A percentile compares a stretch with the other conserved stretches of the same genome.
Evolutionary conservation across 768 basidiomycete genomes (phyloP).

Genomic region (Pisolithus orientalis): DNA sequence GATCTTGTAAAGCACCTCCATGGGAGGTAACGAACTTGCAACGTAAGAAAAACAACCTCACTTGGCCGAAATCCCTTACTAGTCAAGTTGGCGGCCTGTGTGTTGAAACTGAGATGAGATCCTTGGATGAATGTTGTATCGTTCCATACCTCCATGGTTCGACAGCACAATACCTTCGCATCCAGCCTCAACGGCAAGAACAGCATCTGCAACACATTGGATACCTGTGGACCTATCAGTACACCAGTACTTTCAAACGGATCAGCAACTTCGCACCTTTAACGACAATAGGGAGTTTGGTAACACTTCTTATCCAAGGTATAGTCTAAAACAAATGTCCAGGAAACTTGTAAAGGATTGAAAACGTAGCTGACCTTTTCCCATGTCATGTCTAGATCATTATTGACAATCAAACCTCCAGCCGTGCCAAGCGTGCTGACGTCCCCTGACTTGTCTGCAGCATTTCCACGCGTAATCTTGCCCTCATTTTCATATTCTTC

Average conservation of each 20-base stretch:
- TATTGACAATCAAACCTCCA: conserved; percentile 56
- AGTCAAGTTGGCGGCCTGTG: conserved; percentile 71
- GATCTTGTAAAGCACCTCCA: conserved; percentile 73
- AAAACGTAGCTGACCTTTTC: conserved; percentile 40
- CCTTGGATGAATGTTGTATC: neutral
- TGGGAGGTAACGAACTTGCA: conserved; percentile 62
- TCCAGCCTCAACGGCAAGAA: conserved; percentile 76
- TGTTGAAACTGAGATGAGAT: neutral
- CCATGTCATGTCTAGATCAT: conserved; percentile 77
- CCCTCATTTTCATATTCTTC: conserved; percentile 49
- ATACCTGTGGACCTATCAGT: conserved; percentile 39
- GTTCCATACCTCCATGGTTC: conserved; percentile 77
- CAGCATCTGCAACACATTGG: conserved; percentile 77
- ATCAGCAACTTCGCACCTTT: conserved; percentile 43
- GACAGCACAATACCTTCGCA: conserved; percentile 85
- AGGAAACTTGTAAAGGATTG: neutral
- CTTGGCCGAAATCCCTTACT: conserved; percentile 36
- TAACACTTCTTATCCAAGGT: conserved; percentile 67
- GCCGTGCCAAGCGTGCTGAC: conserved; percentile 54
- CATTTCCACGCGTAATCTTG: conserved; percentile 14
- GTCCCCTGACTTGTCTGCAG: conserved; percentile 27
- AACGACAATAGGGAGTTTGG: conserved; percentile 64
- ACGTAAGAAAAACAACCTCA: conserved; percentile 10
- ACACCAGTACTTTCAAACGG: neutral
- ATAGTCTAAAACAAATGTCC: conserved; percentile 44